A percentile compares a stretch with the other conserved stretches of the same genome.
Conservation (phyloP, 2,329 filamentous ascomycete genomes). For the Paecilomyces sp. region DNA sequence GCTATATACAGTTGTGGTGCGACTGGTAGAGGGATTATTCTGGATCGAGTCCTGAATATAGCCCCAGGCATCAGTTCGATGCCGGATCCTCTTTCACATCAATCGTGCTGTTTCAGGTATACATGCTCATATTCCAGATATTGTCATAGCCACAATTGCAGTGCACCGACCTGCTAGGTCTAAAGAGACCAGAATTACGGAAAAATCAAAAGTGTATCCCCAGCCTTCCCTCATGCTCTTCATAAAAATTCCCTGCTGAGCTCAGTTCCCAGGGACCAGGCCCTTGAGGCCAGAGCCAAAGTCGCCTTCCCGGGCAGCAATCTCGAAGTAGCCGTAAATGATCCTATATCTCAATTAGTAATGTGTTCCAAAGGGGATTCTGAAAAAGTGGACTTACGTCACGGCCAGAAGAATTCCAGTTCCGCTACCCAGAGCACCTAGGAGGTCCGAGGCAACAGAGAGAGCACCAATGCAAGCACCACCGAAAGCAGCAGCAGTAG, state of each 20-base stretch:
- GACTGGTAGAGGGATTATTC: not conserved
- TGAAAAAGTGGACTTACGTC: constrained; percentile 61
- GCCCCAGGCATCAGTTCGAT: constrained; percentile 1
- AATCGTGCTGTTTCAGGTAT: not conserved
- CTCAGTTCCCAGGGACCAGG: constrained; percentile 48
- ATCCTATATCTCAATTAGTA: constrained; percentile 54
- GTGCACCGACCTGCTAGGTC: not conserved
- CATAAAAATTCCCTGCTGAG: constrained; percentile 19
- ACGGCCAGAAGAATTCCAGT: constrained; percentile 97
- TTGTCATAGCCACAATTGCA: constrained; percentile 11
- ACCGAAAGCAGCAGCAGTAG: constrained; percentile 94
- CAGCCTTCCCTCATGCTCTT: constrained; percentile 22
- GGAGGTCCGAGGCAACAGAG: constrained; percentile 88
- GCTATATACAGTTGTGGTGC: constrained; percentile 21
- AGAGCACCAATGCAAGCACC: constrained; percentile 98
- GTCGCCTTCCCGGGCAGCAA: constrained; percentile 97
- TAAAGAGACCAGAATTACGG: constrained; percentile 16
- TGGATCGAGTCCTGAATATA: not conserved
- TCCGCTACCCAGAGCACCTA: constrained; percentile 91
- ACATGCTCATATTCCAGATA: constrained; percentile 1
- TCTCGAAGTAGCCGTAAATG: constrained; percentile 99
- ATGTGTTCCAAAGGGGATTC: not conserved
- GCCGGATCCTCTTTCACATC: not conserved
- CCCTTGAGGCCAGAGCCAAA: constrained; percentile 66
- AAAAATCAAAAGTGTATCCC: constrained; percentile 7